Evolutionary conservation across 352 stramenopile genomes (phyloP).

Genomic region (Globisporangium spinosum): DNA sequence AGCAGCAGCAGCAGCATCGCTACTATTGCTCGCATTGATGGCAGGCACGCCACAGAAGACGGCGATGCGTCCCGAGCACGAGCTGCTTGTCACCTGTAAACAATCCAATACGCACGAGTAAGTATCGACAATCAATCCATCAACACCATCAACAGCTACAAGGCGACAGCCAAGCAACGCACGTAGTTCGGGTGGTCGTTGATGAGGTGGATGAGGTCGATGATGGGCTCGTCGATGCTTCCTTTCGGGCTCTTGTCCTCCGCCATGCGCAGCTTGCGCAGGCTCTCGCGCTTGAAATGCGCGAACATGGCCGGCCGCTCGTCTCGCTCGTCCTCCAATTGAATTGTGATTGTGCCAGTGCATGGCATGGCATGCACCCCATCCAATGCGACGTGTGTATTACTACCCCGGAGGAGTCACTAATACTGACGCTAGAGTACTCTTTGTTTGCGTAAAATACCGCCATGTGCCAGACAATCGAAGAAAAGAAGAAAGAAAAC

Average conservation of each 20-base stretch:
- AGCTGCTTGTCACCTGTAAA: slow-evolving; percentile 86
- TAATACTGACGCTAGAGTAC: not conserved
- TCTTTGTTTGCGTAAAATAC: not conserved
- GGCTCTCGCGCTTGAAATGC: slow-evolving; percentile 81
- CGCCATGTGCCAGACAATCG: not conserved
- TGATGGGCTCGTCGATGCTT: slow-evolving; percentile 86
- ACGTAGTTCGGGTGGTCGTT: slow-evolving; percentile 87
- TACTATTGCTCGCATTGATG: not conserved
- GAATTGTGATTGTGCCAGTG: not conserved
- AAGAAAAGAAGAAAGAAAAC: not conserved
- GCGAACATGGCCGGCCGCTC: slow-evolving; percentile 49
- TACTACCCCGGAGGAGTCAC: not conserved
- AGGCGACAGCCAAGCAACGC: not conserved
- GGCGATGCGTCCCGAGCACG: slow-evolving; percentile 87
- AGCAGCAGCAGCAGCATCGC: slow-evolving; percentile 3
- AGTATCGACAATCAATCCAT: not conserved
- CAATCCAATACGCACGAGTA: not conserved
- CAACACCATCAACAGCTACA: not conserved
- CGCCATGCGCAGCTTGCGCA: slow-evolving; percentile 77
- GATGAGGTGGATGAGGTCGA: slow-evolving; percentile 84
- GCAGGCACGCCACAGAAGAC: slow-evolving; percentile 70
- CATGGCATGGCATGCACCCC: not conserved
- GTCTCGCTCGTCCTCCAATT: not conserved
- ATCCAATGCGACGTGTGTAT: slow-evolving; percentile 5
- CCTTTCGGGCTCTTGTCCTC: slow-evolving; percentile 91